These are phyloP conservation scores for Carnegiea gigantea DNA, from an alignment of 179 eudicot genomes.

Conservation along the genomic window DNA sequence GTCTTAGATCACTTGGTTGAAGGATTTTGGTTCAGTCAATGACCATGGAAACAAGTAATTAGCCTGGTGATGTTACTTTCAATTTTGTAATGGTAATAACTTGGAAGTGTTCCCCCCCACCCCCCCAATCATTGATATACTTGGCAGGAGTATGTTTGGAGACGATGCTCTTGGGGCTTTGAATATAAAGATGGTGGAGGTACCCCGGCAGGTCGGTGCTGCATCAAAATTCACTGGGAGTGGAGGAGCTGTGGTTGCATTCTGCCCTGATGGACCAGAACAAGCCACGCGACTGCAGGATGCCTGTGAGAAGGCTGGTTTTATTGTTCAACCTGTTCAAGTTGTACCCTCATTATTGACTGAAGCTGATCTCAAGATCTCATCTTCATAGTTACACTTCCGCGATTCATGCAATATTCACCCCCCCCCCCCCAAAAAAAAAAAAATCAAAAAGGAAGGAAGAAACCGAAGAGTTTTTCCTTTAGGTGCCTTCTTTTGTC, in stretches of 20 bases:
- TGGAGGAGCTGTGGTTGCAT: conserved; percentile 92
- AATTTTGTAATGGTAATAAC: no score
- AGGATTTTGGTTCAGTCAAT: no score
- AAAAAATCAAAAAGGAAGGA: no score
- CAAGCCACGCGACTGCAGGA: conserved; percentile 66
- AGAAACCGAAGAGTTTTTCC: neutral
- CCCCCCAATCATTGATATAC: neutral
- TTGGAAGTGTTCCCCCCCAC: neutral
- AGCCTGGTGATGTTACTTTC: no score
- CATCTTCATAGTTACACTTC: conserved; percentile 19
- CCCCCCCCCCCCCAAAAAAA: no score
- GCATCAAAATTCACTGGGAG: conserved; percentile 96
- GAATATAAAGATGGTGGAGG: conserved; percentile 84
- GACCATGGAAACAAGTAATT: no score
- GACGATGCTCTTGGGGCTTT: conserved; percentile 77
- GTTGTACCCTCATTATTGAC: conserved; percentile 55
- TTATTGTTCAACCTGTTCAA: conserved; percentile 54
- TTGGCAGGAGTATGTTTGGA: conserved; percentile 81
- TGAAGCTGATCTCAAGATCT: conserved; percentile 50
- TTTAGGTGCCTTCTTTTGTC: no score
- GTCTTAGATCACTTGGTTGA: no score
- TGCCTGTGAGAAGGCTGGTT: conserved; percentile 68
- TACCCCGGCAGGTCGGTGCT: conserved; percentile 78
- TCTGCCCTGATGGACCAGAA: conserved; percentile 69
- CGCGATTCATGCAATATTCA: neutral